phyloP scores from a whole-genome alignment of 441 rosid species.

The Syzygium syzygioides region DNA sequence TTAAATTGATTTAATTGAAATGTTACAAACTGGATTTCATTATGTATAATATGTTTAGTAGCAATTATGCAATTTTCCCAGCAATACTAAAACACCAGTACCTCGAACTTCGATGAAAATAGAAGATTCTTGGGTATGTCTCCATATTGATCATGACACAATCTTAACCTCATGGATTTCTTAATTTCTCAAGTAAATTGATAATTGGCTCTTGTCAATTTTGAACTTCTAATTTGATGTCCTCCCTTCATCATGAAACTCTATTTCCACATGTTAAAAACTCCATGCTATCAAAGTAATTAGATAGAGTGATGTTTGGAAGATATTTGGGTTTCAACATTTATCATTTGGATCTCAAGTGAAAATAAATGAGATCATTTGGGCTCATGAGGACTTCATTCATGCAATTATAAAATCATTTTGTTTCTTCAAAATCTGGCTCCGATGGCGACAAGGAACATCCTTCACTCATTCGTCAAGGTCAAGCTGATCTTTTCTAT shows the following conservation, averaged over 20 bases:
- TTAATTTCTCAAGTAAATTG: neutral
- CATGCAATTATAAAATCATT: neutral
- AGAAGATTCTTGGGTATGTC: neutral
- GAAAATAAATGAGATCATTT: neutral
- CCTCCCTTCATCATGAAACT: neutral
- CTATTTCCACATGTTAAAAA: neutral
- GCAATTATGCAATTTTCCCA: accelerated
- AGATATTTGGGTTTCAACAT: neutral
- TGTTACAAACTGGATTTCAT: too few species aligned
- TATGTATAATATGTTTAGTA: too few species aligned
- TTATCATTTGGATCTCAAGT: neutral
- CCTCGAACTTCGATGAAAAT: neutral
- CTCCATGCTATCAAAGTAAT: neutral
- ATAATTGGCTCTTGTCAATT: neutral
- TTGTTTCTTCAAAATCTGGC: neutral
- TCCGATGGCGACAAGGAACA: neutral
- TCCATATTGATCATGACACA: neutral
- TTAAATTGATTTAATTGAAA: too few species aligned
- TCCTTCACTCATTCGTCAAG: neutral
- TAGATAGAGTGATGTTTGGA: neutral
- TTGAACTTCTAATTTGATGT: neutral
- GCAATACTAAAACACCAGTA: too few species aligned
- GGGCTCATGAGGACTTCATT: neutral
- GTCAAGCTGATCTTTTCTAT: neutral
- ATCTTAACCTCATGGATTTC: neutral